A percentile compares a stretch with the other conserved stretches of the same genome.
Conservation (phyloP, 176 grass and related monocot genomes). For the Aegilops longissima region DNA sequence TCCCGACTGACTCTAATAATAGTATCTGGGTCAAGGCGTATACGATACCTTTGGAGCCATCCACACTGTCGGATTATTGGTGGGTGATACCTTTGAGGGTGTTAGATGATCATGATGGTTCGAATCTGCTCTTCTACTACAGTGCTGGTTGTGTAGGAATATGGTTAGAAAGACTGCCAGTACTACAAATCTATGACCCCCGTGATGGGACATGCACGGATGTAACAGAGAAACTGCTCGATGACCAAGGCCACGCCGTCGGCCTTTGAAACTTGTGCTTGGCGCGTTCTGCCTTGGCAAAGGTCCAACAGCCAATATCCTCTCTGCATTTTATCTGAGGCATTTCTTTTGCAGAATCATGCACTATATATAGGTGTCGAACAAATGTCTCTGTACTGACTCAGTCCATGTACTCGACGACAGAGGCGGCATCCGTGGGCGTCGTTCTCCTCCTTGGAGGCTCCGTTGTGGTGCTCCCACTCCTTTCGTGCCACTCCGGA, state of each 20-base stretch:
- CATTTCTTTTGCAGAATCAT: too few species aligned
- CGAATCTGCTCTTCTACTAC: neutral
- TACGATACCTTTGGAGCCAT: neutral
- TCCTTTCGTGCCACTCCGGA: too few species aligned
- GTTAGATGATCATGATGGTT: neutral
- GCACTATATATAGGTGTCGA: too few species aligned
- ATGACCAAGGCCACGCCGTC: neutral
- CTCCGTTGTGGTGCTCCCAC: too few species aligned
- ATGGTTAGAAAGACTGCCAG: neutral
- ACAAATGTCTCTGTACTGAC: too few species aligned
- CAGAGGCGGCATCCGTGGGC: too few species aligned
- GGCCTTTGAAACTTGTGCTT: neutral
- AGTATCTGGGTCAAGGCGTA: neutral
- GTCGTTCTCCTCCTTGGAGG: too few species aligned
- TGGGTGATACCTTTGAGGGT: neutral
- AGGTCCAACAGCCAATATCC: neutral
- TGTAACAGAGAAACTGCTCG: neutral
- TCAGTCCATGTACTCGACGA: too few species aligned
- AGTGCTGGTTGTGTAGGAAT: too few species aligned
- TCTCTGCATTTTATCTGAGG: too few species aligned
- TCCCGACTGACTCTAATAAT: neutral
- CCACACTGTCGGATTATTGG: neutral
- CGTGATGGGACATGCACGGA: neutral
- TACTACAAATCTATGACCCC: neutral
- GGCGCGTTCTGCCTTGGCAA: neutral